Evolutionary conservation across 78 protist species (phyloP).

Genomic region (Diacronema lutheri): DNA sequence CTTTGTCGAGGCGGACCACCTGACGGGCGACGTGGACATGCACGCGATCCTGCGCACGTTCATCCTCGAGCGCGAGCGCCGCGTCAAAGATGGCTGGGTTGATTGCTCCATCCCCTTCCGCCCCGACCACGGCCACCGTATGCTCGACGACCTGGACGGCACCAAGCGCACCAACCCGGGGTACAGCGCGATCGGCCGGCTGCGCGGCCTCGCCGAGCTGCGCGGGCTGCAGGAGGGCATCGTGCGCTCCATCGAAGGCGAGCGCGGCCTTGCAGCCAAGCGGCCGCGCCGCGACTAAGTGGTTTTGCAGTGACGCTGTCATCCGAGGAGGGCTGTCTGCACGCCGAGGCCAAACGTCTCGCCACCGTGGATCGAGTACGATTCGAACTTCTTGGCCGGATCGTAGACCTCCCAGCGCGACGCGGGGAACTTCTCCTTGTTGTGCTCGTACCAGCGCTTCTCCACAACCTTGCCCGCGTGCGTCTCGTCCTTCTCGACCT

Average conservation of each 20-base stretch:
- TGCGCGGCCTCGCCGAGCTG: slow-evolving; percentile 10
- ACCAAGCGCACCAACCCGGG: background rate
- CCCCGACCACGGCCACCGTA: slow-evolving; percentile 9
- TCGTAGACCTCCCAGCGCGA: slow-evolving; percentile 79
- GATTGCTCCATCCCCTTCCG: background rate
- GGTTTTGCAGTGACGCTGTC: too few relatives aligned
- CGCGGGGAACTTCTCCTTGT: slow-evolving; percentile 89
- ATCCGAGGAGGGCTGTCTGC: background rate
- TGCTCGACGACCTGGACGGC: slow-evolving; percentile 7
- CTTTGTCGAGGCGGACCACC: background rate
- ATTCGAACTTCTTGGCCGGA: slow-evolving; percentile 20
- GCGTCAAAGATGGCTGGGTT: background rate
- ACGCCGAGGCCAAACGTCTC: background rate
- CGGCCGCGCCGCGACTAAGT: too few relatives aligned
- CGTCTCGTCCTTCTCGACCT: slow-evolving; percentile 86
- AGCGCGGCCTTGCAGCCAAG: too few relatives aligned
- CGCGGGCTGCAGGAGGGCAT: background rate
- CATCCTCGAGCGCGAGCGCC: background rate
- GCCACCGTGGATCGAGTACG: slow-evolving; percentile 20
- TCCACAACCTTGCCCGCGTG: slow-evolving; percentile 83
- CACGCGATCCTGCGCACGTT: background rate
- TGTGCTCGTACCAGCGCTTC: slow-evolving; percentile 78
- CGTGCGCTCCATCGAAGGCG: too few relatives aligned
- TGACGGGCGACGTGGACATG: slow-evolving; percentile 1
- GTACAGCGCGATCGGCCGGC: slow-evolving; percentile 13